phyloP scores from a whole-genome alignment of 2,329 filamentous ascomycete species.

The Alternaria dauci region DNA sequence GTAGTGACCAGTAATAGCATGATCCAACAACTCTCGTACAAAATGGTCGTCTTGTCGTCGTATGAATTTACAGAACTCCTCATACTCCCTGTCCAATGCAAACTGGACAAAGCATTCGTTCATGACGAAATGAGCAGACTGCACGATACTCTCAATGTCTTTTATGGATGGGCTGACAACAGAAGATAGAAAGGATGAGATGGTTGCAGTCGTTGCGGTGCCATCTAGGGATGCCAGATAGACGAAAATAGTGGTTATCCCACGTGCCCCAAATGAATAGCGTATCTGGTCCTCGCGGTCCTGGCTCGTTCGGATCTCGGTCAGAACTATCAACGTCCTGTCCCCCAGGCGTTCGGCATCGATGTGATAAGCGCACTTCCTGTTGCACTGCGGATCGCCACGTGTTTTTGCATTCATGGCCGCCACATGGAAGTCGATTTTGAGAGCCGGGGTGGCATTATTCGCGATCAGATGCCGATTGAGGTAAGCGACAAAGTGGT shows the following conservation, averaged over 20 bases:
- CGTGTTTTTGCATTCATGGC: conserved; percentile 7
- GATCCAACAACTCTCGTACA: conserved; percentile 25
- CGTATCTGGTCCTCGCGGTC: conserved; percentile 24
- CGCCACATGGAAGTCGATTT: conserved; percentile 27
- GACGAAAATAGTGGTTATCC: conserved; percentile 24
- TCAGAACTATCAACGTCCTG: conserved; percentile 26
- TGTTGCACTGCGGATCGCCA: conserved; percentile 18
- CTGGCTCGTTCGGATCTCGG: conserved; percentile 27
- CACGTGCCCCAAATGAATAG: conserved; percentile 18
- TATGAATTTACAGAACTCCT: conserved; percentile 33
- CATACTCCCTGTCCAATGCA: conserved; percentile 23
- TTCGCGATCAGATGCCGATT: conserved; percentile 33
- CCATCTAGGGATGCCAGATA: conserved; percentile 26
- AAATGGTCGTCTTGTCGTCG: conserved; percentile 33
- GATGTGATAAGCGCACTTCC: conserved; percentile 22
- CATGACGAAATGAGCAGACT: conserved; percentile 25
- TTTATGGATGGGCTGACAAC: conserved; percentile 28
- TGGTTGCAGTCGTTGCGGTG: conserved; percentile 5
- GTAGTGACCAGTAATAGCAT: conserved; percentile 29
- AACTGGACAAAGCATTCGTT: conserved; percentile 34
- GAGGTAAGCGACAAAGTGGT: conserved; percentile 34
- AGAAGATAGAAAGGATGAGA: conserved; percentile 26
- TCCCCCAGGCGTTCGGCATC: conserved; percentile 23
- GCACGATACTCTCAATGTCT: conserved; percentile 29
- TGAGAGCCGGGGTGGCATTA: conserved; percentile 27